A percentile compares a stretch with the other conserved stretches of the same genome.
These are phyloP conservation scores for Brachypodium distachyon DNA, from an alignment of 202 grass and related monocot species.

Conservation along the genomic window DNA sequence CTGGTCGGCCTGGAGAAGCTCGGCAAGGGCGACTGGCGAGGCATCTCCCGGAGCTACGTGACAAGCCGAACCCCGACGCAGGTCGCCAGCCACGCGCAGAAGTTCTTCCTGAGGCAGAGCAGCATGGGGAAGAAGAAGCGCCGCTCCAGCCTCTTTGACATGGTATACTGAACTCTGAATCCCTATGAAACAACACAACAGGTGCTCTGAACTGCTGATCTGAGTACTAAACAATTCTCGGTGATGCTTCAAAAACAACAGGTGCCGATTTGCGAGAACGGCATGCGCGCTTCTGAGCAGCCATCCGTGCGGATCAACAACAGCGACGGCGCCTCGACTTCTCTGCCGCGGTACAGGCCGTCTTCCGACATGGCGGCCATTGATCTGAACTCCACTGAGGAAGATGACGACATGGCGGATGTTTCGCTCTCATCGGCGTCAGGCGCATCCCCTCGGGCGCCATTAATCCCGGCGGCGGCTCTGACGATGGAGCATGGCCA, in stretches of 20 bases:
- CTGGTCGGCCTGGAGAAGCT: slow-evolving; percentile 68
- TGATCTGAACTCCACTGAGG: slow-evolving; percentile 34
- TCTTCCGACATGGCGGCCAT: slow-evolving; percentile 1
- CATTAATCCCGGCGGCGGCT: neutral
- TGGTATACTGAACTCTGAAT: slow-evolving; percentile 26
- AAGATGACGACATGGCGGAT: neutral
- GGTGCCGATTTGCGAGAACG: slow-evolving; percentile 39
- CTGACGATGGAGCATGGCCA: slow-evolving; percentile 16
- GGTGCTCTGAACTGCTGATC: no score
- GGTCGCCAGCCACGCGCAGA: slow-evolving; percentile 93
- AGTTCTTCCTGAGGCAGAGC: slow-evolving; percentile 86
- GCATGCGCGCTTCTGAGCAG: neutral
- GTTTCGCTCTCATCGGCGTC: neutral
- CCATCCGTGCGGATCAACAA: neutral
- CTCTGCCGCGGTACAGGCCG: slow-evolving; percentile 14
- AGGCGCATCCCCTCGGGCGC: neutral
- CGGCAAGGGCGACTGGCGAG: slow-evolving; percentile 92
- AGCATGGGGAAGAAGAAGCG: slow-evolving; percentile 74
- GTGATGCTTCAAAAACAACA: slow-evolving; percentile 6
- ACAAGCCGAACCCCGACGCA: slow-evolving; percentile 79
- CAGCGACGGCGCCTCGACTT: slow-evolving; percentile 5
- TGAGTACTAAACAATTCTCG: no score
- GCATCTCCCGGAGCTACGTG: slow-evolving; percentile 80
- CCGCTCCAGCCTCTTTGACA: slow-evolving; percentile 79
- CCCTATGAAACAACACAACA: no score